These are phyloP conservation scores for Bertia moriformis DNA, from an alignment of 2,329 filamentous ascomycete species.

Conservation along the genomic window DNA sequence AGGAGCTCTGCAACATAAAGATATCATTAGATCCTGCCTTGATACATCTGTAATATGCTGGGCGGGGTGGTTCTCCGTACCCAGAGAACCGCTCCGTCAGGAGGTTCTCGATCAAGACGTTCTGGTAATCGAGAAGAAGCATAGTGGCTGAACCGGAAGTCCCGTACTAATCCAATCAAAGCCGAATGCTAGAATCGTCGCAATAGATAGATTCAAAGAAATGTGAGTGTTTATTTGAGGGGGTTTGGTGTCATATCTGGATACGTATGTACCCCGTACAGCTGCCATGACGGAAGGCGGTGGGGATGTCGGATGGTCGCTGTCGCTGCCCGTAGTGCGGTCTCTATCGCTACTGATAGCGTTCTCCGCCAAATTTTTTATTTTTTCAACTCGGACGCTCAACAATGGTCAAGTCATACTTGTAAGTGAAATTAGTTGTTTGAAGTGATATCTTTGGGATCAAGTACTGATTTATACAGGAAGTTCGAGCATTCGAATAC, in stretches of 20 bases:
- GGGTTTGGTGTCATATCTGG: too few species aligned
- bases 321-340: neutral
- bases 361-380: neutral
- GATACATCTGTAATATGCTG: too few species aligned
- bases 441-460: neutral
- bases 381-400: neutral
- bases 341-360: neutral
- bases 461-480: conserved; percentile 26
- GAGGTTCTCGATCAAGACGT: conserved; percentile 90
- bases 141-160: conserved; percentile 31
- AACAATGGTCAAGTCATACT: conserved; percentile 82
- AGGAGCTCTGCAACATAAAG: conserved; percentile 45
- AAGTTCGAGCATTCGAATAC: conserved; percentile 91
- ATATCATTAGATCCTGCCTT: too few species aligned
- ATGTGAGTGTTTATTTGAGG: neutral
- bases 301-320: neutral
- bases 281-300: neutral
- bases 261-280: too few species aligned
- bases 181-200: too few species aligned
- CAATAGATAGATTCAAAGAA: too few species aligned
- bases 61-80: conserved; percentile 29
- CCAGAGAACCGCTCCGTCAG: conserved; percentile 87
- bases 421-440: conserved; percentile 38
- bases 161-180: too few species aligned
- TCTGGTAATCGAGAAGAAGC: conserved; percentile 98